Percentiles rank a stretch among this genome's conserved stretches.
Evolutionary conservation across 2,329 filamentous ascomycete species (phyloP).

Genomic region (Rosellinia necatrix): DNA sequence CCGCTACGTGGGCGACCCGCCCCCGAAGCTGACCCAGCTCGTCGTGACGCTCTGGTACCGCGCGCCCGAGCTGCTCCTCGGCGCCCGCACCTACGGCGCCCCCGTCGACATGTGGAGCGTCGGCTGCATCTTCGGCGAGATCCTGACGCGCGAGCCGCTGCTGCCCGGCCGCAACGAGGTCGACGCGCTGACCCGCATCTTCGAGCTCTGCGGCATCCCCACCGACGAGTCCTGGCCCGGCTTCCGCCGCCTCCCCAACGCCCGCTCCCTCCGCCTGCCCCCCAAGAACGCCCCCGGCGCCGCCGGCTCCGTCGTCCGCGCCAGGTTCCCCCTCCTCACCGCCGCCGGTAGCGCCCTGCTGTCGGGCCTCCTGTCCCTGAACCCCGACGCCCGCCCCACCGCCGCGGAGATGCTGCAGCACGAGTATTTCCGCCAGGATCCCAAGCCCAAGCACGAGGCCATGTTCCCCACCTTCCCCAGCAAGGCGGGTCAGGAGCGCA

Average conservation of each 20-base stretch:
- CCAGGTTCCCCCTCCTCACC: slow-evolving; percentile 82
- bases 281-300: slow-evolving; percentile 42
- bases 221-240: slow-evolving; percentile 82
- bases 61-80: slow-evolving; percentile 85
- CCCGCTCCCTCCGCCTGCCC: slow-evolving; percentile 75
- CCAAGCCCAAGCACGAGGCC: slow-evolving; percentile 83
- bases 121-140: slow-evolving; percentile 93
- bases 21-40: slow-evolving; percentile 80
- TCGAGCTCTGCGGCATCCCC: slow-evolving; percentile 85
- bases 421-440: slow-evolving; percentile 86
- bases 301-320: slow-evolving; percentile 64
- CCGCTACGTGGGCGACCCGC: slow-evolving; percentile 80
- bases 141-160: slow-evolving; percentile 80
- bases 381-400: slow-evolving; percentile 72
- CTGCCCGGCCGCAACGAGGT: slow-evolving; percentile 92
- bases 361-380: slow-evolving; percentile 70
- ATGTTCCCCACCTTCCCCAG: slow-evolving; percentile 98
- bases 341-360: slow-evolving; percentile 73
- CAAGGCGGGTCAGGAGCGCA: slow-evolving; percentile 88
- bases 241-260: slow-evolving; percentile 87
- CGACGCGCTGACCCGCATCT: slow-evolving; percentile 85
- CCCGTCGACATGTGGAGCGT: slow-evolving; percentile 95
- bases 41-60: slow-evolving; percentile 99
- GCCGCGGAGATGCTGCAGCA: slow-evolving; percentile 78
- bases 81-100: slow-evolving; percentile 72